phyloP scores from a whole-genome alignment of 345 rosid genomes.

The Rhodamnia argentea region DNA sequence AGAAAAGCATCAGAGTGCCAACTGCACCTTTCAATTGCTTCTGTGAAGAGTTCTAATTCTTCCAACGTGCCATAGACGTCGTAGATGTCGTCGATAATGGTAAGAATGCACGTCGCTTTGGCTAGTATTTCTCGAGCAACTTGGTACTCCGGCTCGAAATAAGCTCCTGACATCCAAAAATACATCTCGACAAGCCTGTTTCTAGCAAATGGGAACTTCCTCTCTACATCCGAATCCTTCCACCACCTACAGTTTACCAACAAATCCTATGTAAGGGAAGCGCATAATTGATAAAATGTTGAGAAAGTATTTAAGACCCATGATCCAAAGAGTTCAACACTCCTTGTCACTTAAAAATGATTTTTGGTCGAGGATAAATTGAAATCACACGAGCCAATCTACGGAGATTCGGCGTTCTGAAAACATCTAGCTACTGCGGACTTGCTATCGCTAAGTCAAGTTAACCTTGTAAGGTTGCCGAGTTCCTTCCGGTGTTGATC shows the following conservation, averaged over 20 bases:
- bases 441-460: background rate
- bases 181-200: background rate
- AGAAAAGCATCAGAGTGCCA: background rate
- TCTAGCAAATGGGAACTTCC: background rate
- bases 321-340: background rate
- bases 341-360: background rate
- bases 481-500: background rate
- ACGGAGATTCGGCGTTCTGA: background rate
- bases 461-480: background rate
- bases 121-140: conserved; percentile 1
- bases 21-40: conserved; percentile 16
- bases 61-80: conserved; percentile 19
- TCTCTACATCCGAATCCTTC: background rate
- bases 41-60: conserved; percentile 12
- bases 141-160: background rate
- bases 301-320: background rate
- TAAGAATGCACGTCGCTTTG: background rate
- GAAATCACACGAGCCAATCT: background rate
- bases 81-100: conserved; percentile 17
- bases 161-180: background rate
- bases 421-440: background rate
- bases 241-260: background rate
- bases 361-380: background rate
- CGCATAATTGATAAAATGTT: background rate
- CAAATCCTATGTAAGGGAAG: background rate